These are phyloP conservation scores for Trapa bicornis DNA, from an alignment of 345 rosid genomes.

Conservation along the genomic window DNA sequence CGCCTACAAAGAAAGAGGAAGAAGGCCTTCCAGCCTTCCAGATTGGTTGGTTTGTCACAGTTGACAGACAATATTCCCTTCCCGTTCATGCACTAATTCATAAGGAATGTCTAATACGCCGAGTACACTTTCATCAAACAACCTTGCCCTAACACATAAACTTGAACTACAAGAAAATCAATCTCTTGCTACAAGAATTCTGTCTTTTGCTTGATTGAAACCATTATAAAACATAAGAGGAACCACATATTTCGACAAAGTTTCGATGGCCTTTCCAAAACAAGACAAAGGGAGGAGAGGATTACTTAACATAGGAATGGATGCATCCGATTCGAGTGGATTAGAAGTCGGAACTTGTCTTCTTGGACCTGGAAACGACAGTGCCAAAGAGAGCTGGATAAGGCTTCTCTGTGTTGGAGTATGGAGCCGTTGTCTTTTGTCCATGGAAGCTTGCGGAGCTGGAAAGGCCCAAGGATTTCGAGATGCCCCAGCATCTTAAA, in stretches of 20 bases:
- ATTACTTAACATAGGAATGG: constrained; percentile 13
- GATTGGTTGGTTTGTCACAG: neutral
- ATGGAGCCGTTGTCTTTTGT: constrained; percentile 76
- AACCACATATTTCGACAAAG: neutral
- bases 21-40: neutral
- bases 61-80: neutral
- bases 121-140: constrained; percentile 15
- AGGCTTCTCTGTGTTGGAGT: constrained; percentile 59
- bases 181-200: constrained; percentile 29
- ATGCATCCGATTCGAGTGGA: constrained; percentile 5
- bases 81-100: constrained; percentile 16
- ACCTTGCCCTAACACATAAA: constrained; percentile 15
- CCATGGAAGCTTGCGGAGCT: constrained; percentile 56
- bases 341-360: constrained; percentile 35
- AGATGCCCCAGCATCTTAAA: constrained; percentile 50
- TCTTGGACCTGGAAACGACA: constrained; percentile 80
- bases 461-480: constrained; percentile 49
- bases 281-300: neutral
- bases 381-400: constrained; percentile 53
- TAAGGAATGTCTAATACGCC: constrained; percentile 26
- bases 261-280: no score
- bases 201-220: neutral
- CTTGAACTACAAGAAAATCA: constrained; percentile 38
- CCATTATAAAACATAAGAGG: neutral
- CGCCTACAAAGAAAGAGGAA: neutral